phyloP scores from a whole-genome alignment of 1,139 yeast genomes.

The Waltiozyma solani region DNA sequence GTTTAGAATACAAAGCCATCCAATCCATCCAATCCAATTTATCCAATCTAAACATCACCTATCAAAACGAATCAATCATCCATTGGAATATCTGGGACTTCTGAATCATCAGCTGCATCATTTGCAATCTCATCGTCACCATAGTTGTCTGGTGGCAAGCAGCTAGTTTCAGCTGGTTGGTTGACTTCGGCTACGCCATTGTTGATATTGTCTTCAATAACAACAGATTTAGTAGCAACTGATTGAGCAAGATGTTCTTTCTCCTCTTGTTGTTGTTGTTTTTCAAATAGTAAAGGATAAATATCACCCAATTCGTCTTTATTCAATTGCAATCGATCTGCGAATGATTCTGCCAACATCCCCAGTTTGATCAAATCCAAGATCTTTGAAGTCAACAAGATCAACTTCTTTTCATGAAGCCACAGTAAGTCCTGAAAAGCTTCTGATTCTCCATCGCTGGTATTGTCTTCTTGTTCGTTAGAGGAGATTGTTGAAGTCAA shows the following conservation, averaged over 20 bases:
- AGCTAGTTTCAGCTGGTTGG: slow-evolving; percentile 1
- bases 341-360: slow-evolving; percentile 22
- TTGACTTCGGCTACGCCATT: not conserved
- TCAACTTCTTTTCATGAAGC: slow-evolving; percentile 36
- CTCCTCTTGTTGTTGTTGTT: slow-evolving; percentile 1
- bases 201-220: slow-evolving; percentile 1
- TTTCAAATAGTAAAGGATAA: slow-evolving; percentile 21
- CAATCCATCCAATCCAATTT: too few species aligned
- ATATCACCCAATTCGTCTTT: slow-evolving; percentile 34
- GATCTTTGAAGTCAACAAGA: slow-evolving; percentile 41
- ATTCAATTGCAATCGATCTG: slow-evolving; percentile 40
- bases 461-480: not conserved
- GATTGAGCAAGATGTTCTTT: slow-evolving; percentile 4
- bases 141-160: slow-evolving; percentile 1
- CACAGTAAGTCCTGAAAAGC: slow-evolving; percentile 26
- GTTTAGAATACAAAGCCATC: too few species aligned
- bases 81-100: slow-evolving; percentile 10
- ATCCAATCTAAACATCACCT: too few species aligned
- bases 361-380: slow-evolving; percentile 33
- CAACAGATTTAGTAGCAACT: too few species aligned
- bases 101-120: not conserved
- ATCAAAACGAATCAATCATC: too few species aligned
- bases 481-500: not conserved
- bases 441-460: too few species aligned
- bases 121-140: not conserved